Conservation (phyloP, 1,284 basidiomycete species). For the Trametes versicolor region DNA sequence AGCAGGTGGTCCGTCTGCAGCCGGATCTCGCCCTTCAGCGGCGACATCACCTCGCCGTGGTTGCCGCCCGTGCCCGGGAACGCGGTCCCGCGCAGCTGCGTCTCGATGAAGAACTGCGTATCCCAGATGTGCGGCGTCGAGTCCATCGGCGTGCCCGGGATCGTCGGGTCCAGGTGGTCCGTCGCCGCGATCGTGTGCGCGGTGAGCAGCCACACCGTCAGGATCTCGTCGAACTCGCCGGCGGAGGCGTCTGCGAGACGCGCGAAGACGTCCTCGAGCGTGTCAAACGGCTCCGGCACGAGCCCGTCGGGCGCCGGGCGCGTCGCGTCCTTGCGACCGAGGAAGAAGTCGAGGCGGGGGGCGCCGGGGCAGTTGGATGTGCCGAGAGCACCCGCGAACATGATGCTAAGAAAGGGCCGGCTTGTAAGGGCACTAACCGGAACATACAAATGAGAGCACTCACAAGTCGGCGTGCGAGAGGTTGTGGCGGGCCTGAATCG, state of each 20-base stretch:
- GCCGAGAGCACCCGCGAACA: constrained; percentile 44
- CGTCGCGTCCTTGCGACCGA: constrained; percentile 41
- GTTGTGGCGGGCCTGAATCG: constrained; percentile 39
- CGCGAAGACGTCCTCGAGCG: constrained; percentile 38
- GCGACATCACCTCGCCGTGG: constrained; percentile 38
- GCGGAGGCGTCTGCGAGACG: constrained; percentile 37
- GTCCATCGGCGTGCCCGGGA: constrained; percentile 37
- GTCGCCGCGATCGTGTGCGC: constrained; percentile 38
- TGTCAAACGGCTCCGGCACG: constrained; percentile 53
- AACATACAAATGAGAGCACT: not conserved
- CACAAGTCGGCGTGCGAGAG: constrained; percentile 42
- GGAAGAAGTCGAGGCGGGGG: constrained; percentile 44
- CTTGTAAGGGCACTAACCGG: not conserved
- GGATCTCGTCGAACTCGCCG: constrained; percentile 45
- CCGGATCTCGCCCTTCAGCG: constrained; percentile 41
- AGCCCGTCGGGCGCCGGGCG: constrained; percentile 48
- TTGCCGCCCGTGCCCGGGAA: constrained; percentile 42
- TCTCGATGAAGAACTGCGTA: constrained; percentile 38
- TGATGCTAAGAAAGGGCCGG: constrained; percentile 32
- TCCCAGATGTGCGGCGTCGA: constrained; percentile 35
- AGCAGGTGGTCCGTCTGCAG: constrained; percentile 43
- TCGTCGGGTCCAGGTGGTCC: constrained; percentile 34
- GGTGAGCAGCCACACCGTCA: constrained; percentile 54
- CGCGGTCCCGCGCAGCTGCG: constrained; percentile 38
- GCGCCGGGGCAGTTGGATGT: constrained; percentile 45